phyloP scores from a whole-genome alignment of 2,329 filamentous ascomycete genomes.

The Phialocephala sp. region DNA sequence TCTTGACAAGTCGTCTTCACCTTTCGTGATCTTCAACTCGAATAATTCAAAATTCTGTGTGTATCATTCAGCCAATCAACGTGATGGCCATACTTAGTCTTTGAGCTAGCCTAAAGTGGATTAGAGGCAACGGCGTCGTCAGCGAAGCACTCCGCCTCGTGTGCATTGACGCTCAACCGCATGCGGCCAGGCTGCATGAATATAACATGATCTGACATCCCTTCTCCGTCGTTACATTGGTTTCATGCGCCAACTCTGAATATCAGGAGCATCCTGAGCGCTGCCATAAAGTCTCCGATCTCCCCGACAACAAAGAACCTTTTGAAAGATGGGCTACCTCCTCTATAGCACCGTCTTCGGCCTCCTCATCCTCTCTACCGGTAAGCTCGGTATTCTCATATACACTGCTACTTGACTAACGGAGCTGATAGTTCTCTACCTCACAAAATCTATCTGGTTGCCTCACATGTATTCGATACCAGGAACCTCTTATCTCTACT shows the following conservation, averaged over 20 bases:
- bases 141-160: conserved; percentile 15
- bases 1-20: conserved; percentile 26
- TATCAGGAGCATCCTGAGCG: conserved; percentile 24
- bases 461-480: conserved; percentile 67
- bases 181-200: conserved; percentile 18
- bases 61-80: conserved; percentile 29
- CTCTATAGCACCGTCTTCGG: conserved; percentile 79
- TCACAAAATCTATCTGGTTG: conserved; percentile 81
- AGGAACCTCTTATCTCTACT: conserved; percentile 71
- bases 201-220: conserved; percentile 26
- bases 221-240: conserved; percentile 15
- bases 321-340: conserved; percentile 71
- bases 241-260: conserved; percentile 26
- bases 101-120: too few relatives aligned
- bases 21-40: conserved; percentile 19
- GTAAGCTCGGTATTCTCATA: conserved; percentile 50
- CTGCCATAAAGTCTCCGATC: conserved; percentile 19
- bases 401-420: conserved; percentile 17
- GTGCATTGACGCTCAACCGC: conserved; percentile 16
- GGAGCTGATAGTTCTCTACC: conserved; percentile 66
- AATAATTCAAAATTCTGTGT: conserved; percentile 14
- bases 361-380: conserved; percentile 72
- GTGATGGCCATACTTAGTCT: too few relatives aligned
- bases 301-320: conserved; percentile 13
- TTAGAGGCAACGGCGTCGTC: not conserved